Evolutionary conservation across 495 filamentous ascomycete genomes (phyloP).

Genomic region (Penicillium coprophilum): DNA sequence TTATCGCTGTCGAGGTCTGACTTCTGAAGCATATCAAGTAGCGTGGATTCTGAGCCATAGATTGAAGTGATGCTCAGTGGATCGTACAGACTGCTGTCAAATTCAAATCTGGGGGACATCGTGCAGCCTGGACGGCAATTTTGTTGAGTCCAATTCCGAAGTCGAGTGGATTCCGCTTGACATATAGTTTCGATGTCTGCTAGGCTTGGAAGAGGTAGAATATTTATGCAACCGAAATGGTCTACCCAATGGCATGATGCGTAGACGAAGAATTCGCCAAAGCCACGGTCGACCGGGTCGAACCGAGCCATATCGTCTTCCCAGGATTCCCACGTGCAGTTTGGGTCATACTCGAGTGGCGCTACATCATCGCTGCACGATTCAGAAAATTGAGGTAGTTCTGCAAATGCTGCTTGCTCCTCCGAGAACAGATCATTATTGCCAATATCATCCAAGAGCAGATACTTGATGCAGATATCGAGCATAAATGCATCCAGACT

Average conservation of each 20-base stretch:
- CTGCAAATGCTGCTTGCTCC: constrained; percentile 22
- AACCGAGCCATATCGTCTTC: constrained; percentile 25
- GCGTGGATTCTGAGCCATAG: constrained; percentile 26
- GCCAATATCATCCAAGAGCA: constrained; percentile 29
- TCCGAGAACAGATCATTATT: constrained; percentile 22
- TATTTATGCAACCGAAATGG: constrained; percentile 16
- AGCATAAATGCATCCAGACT: constrained; percentile 25
- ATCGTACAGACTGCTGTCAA: constrained; percentile 26
- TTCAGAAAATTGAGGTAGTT: constrained; percentile 20
- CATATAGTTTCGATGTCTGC: constrained; percentile 22
- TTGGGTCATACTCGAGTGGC: constrained; percentile 16
- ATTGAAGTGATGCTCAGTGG: constrained; percentile 30
- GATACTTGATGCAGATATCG: constrained; percentile 28
- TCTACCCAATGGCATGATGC: constrained; percentile 27
- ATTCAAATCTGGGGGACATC: constrained; percentile 23
- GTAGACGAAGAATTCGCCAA: constrained; percentile 28
- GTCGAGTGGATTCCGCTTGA: constrained; percentile 20
- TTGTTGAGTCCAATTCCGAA: constrained; percentile 29
- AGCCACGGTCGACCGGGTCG: constrained; percentile 24
- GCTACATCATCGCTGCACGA: constrained; percentile 18
- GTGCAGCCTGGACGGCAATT: constrained; percentile 27
- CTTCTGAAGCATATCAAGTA: constrained; percentile 20
- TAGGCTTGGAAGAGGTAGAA: constrained; percentile 20
- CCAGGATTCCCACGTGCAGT: constrained; percentile 27
- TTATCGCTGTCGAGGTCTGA: constrained; percentile 17